Evolutionary conservation across 2,329 filamentous ascomycete genomes (phyloP), one percentile per base, ranked within the genome.

Genomic region (Aspergillus calidoustus): DNA sequence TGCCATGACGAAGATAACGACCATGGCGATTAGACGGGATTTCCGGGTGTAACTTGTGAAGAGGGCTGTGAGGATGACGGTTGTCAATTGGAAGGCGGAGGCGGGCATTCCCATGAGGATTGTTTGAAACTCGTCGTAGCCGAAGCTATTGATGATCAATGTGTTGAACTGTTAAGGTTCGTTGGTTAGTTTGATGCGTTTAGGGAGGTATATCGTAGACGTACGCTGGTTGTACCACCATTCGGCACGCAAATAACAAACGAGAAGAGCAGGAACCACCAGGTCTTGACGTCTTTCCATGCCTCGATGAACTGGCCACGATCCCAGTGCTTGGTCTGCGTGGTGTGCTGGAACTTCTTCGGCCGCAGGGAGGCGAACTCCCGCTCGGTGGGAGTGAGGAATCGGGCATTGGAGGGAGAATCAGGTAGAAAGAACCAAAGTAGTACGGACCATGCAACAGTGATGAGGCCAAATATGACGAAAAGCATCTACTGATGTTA

Each of bases 241-340:
- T 67, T 67, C 4, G 64, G 64, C 9, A 67, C 56, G 44, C 62
- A 66, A 22, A 60, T 66, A 4, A 64, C 41, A 31, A 67, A 66
- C 7, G 64, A 57, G 25, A 64, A 67, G 1, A 74, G 34, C 47
- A 72, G 66, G 41, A 74, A 69, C n/a, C 71, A 66, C 68, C 73
- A 77, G 3, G 53, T 48, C 50, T 59, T 54, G 22, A 49, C 9
- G 44, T 59, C 57, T 7, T 48, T 54, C 22, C 34, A 41, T 11
- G 57, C 43, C 15, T 59, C 57, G 11, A 54, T 43, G 41, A 59
- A 59, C 44, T 59, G 57, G 7, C n/a, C 30, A 9, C 25, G 22
- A 13, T 49, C 43, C 57, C 41, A 54, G 15, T 48, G 48, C 41
- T 54, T 49, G 7, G 50, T 59, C 46, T 60, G 55, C 3, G 52